Conservation (phyloP, 1,284 basidiomycete genomes). For the Veloporphyrellus conicus region DNA sequence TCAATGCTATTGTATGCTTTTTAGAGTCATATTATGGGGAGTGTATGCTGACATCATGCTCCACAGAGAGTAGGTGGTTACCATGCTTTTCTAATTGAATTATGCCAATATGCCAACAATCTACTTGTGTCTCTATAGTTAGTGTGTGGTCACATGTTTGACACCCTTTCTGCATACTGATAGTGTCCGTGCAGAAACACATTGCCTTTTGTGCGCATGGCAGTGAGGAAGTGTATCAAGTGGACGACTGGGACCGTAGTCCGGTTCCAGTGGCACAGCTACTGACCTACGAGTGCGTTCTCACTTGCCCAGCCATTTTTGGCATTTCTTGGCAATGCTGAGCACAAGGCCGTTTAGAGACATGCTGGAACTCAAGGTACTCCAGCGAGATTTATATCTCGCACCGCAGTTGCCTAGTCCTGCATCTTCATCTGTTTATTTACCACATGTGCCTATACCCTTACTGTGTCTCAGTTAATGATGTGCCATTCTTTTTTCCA, state of each 20-base stretch:
- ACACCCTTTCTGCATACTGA: slow-evolving; percentile 1
- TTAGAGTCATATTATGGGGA: no score
- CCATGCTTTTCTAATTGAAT: no score
- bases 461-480: slow-evolving; percentile 43
- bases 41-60: no score
- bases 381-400: slow-evolving; percentile 52
- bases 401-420: slow-evolving; percentile 43
- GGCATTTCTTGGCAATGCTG: no score
- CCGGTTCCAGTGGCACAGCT: slow-evolving; percentile 48
- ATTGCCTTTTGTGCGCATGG: slow-evolving; percentile 54
- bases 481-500: background rate
- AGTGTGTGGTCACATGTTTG: slow-evolving; percentile 7
- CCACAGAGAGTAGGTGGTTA: slow-evolving; percentile 20
- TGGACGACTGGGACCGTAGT: slow-evolving; percentile 69
- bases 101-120: no score
- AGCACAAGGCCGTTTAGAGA: no score
- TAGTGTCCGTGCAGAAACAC: slow-evolving; percentile 37
- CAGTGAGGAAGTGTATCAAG: slow-evolving; percentile 52
- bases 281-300: slow-evolving; percentile 50
- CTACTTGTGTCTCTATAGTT: slow-evolving; percentile 4
- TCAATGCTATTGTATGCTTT: slow-evolving; percentile 19
- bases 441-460: slow-evolving; percentile 50
- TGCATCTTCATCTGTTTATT: slow-evolving; percentile 36
- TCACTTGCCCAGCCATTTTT: no score
- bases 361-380: slow-evolving; percentile 59